Conservation (phyloP, 2,329 filamentous ascomycete species). For the Fusarium mangiferae region DNA sequence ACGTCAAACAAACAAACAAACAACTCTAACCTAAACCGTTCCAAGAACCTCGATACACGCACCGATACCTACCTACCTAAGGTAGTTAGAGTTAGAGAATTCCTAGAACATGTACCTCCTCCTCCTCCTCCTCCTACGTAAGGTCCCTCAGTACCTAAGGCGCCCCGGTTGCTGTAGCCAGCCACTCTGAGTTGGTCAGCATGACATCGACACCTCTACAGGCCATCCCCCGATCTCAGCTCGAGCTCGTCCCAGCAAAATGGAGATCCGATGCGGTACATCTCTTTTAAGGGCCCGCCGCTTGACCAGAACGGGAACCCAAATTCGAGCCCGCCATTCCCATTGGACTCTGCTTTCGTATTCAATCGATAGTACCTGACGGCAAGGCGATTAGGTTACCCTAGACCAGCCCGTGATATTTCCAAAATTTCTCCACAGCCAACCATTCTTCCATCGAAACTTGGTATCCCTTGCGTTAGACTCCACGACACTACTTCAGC, state of each 20-base stretch:
- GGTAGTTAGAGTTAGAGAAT: not conserved
- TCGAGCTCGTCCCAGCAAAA: slow-evolving; percentile 2
- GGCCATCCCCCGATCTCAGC: slow-evolving; percentile 21
- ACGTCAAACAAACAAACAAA: not conserved
- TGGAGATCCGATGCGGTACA: slow-evolving; percentile 34
- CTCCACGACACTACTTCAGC: slow-evolving; percentile 23
- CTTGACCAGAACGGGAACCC: slow-evolving; percentile 25
- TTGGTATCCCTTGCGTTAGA: slow-evolving; percentile 28
- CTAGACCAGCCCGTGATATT: slow-evolving; percentile 18
- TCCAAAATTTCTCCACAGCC: slow-evolving; percentile 22
- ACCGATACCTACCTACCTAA: not conserved
- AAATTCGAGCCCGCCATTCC: not conserved
- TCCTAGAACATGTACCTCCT: not conserved
- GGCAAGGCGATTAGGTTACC: slow-evolving; percentile 23
- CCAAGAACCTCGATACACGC: not conserved
- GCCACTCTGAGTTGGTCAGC: slow-evolving; percentile 16
- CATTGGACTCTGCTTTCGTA: slow-evolving; percentile 10
- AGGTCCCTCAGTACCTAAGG: not conserved
- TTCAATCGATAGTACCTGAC: slow-evolving; percentile 18
- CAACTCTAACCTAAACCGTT: not conserved
- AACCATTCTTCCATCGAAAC: slow-evolving; percentile 23
- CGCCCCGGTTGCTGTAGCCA: slow-evolving; percentile 19
- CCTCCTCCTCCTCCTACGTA: not conserved
- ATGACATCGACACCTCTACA: slow-evolving; percentile 25
- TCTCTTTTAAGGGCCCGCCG: slow-evolving; percentile 14